Evolutionary conservation across 306 rosid species (phyloP).

Genomic region (Cucurbita argyrosperma): DNA sequence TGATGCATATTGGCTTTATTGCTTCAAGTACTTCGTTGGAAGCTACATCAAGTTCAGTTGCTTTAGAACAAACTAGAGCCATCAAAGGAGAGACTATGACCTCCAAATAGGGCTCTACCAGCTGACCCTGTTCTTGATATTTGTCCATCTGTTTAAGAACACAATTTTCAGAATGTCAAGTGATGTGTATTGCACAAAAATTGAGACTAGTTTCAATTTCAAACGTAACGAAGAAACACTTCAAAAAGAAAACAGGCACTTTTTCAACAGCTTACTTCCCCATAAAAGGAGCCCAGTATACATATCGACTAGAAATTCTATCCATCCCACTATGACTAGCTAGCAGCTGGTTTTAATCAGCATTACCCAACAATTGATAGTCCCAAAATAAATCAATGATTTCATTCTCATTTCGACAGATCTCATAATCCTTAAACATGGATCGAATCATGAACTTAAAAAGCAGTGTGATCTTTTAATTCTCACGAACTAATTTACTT

Average conservation of each 20-base stretch:
- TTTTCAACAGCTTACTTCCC: background rate
- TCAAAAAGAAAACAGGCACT: background rate
- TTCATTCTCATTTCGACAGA: background rate
- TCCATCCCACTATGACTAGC: background rate
- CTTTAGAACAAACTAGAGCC: constrained; percentile 55
- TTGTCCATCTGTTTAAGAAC: constrained; percentile 67
- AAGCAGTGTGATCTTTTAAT: background rate
- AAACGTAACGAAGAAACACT: background rate
- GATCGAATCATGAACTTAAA: background rate
- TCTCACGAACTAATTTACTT: background rate
- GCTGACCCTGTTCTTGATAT: constrained; percentile 92
- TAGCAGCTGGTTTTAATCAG: background rate
- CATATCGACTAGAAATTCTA: background rate
- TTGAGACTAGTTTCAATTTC: background rate
- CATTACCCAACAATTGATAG: background rate
- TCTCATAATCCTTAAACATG: background rate
- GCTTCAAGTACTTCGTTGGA: constrained; percentile 51
- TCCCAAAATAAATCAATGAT: background rate
- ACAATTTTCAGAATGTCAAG: background rate
- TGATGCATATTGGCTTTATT: constrained; percentile 69
- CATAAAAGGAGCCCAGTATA: background rate
- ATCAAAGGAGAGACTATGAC: constrained; percentile 74
- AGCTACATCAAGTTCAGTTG: constrained; percentile 43
- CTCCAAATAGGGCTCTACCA: constrained; percentile 86
- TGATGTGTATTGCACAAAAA: background rate